Conservation (phyloP, 352 stramenopile species). For the Phytophthora crassamura region DNA sequence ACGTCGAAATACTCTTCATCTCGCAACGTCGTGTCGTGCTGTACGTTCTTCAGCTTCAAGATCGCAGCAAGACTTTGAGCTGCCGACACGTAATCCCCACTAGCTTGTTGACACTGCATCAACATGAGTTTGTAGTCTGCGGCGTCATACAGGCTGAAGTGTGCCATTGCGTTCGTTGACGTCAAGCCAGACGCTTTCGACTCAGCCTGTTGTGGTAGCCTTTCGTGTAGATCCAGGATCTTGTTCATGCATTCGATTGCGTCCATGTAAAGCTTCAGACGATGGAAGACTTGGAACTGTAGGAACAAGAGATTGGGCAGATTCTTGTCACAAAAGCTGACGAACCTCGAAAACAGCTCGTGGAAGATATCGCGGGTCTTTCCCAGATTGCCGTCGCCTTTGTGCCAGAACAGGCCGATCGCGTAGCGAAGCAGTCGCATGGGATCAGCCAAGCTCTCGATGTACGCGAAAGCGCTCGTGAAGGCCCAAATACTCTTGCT, state of each 20-base stretch:
- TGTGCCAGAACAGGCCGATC: constrained; percentile 68
- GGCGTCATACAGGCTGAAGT: constrained; percentile 38
- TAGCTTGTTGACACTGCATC: constrained; percentile 69
- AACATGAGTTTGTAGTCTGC: constrained; percentile 70
- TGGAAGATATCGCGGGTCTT: constrained; percentile 63
- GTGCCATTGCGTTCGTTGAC: constrained; percentile 6
- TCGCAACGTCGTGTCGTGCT: constrained; percentile 39
- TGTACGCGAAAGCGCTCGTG: constrained; percentile 65
- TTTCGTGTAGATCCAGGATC: constrained; percentile 39
- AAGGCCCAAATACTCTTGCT: constrained; percentile 59
- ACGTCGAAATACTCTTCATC: constrained; percentile 66
- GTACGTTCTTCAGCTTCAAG: constrained; percentile 38
- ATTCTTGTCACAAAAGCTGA: constrained; percentile 70
- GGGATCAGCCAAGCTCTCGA: constrained; percentile 68
- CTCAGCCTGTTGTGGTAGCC: neutral
- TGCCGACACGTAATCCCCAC: constrained; percentile 61
- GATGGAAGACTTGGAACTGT: constrained; percentile 67
- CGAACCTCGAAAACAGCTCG: constrained; percentile 62
- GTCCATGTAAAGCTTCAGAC: constrained; percentile 58
- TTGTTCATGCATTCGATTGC: constrained; percentile 58
- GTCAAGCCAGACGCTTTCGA: neutral
- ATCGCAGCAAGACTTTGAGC: constrained; percentile 54
- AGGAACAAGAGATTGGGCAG: constrained; percentile 62
- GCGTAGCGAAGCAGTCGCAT: constrained; percentile 67
- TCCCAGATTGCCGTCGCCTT: constrained; percentile 53